A percentile compares a stretch with the other conserved stretches of the same genome.
phyloP scores from a whole-genome alignment of 129 eudicot genomes.

The Saposhnikovia divaricata region DNA sequence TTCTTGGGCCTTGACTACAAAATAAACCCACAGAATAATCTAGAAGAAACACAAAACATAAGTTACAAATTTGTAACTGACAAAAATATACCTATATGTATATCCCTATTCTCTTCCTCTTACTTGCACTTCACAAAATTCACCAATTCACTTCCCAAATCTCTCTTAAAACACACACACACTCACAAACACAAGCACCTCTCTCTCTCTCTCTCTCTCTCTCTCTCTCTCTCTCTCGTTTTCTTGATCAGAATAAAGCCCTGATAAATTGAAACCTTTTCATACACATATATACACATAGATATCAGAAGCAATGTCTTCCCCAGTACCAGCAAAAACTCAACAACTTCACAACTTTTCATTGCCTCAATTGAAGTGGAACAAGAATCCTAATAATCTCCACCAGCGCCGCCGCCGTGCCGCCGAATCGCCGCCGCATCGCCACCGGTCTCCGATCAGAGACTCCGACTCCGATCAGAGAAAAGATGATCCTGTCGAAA shows the following conservation, averaged over 20 bases:
- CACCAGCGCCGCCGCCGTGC: slow-evolving; percentile 39
- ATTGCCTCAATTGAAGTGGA: slow-evolving; percentile 62
- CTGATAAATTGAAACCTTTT: background rate
- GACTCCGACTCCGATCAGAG: slow-evolving; percentile 1
- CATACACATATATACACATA: background rate
- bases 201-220: background rate
- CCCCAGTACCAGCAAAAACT: slow-evolving; percentile 55
- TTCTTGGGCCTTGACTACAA: background rate
- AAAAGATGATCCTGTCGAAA: background rate
- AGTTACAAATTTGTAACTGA: background rate
- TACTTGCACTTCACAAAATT: background rate
- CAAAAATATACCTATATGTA: background rate
- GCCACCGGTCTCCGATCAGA: slow-evolving; percentile 3
- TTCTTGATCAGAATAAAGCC: background rate
- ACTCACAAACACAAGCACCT: too few relatives aligned
- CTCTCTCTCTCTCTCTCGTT: background rate
- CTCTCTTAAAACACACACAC: background rate
- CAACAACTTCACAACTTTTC: slow-evolving; percentile 71
- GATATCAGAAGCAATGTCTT: background rate
- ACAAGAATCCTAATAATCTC: slow-evolving; percentile 32
- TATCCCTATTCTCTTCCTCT: background rate
- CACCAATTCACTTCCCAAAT: background rate
- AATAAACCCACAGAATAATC: background rate
- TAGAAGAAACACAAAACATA: background rate
- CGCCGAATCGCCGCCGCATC: slow-evolving; percentile 31